Conservation (phyloP, 345 rosid genomes). For the Hypericum perforatum region DNA sequence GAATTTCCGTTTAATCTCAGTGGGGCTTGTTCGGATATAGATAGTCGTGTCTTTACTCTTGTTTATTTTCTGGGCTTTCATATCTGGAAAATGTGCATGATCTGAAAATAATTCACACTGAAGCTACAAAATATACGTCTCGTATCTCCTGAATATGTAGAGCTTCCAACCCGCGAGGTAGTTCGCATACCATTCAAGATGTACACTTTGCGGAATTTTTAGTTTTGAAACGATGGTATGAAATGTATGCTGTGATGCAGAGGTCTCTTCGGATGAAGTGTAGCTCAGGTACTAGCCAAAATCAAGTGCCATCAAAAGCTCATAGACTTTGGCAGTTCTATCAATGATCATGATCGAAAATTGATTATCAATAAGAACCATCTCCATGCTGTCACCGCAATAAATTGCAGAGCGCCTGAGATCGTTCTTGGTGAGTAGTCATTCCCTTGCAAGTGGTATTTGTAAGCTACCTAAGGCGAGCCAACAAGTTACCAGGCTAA, state of each 20-base stretch:
- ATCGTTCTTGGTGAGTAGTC: conserved; percentile 21
- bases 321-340: conserved; percentile 23
- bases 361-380: conserved; percentile 5
- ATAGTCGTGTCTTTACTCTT: background rate
- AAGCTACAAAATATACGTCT: conserved; percentile 24
- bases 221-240: conserved; percentile 2
- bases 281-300: conserved; percentile 22
- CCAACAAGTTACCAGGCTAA: too few species aligned
- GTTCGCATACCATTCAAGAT: conserved; percentile 5
- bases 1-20: conserved; percentile 4
- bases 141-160: conserved; percentile 19
- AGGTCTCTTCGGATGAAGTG: conserved; percentile 17
- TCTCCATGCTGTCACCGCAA: conserved; percentile 21
- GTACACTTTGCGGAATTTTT: conserved; percentile 5
- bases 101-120: conserved; percentile 21
- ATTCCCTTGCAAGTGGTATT: conserved; percentile 14
- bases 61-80: conserved; percentile 10
- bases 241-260: conserved; percentile 17
- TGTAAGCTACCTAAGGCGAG: too few species aligned
- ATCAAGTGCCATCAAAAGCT: conserved; percentile 27
- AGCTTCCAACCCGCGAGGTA: conserved; percentile 22
- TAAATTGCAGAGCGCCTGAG: conserved; percentile 27
- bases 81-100: conserved; percentile 28
- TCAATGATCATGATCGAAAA: conserved; percentile 9
- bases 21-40: conserved; percentile 13